These are phyloP conservation scores for Pholiota conissans DNA, from an alignment of 768 basidiomycete species.

Conservation along the genomic window DNA sequence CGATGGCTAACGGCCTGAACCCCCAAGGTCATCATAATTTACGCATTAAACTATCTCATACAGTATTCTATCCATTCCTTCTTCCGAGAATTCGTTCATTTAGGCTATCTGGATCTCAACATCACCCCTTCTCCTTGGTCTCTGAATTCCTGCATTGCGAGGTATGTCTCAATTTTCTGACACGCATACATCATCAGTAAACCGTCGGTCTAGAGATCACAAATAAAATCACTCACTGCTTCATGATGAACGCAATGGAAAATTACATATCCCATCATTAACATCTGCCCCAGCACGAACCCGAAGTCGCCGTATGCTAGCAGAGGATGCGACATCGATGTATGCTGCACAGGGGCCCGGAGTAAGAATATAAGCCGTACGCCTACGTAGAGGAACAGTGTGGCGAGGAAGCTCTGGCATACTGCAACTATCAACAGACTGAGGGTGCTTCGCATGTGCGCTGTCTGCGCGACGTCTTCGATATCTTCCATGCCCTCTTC, in stretches of 20 bases:
- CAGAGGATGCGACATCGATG: not conserved
- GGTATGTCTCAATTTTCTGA: not conserved
- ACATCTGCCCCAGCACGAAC: conserved; percentile 6
- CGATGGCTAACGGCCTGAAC: too few species aligned
- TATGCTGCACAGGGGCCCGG: not conserved
- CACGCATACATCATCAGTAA: not conserved
- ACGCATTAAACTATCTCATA: not conserved
- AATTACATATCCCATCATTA: conserved; percentile 9
- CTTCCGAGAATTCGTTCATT: not conserved
- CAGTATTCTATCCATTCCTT: not conserved
- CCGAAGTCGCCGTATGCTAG: conserved; percentile 8
- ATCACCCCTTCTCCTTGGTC: not conserved
- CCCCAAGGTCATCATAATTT: too few species aligned
- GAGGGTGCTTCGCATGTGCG: conserved; percentile 1
- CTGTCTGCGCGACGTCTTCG: not conserved
- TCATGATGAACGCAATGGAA: conserved; percentile 8
- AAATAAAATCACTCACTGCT: conserved; percentile 2
- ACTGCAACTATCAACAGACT: conserved; percentile 3
- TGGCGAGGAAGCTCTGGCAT: conserved; percentile 2
- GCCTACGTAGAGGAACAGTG: conserved; percentile 5
- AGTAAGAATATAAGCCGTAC: not conserved
- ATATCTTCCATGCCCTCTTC: not conserved
- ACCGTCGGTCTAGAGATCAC: not conserved
- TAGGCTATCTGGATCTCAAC: not conserved
- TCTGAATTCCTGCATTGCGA: not conserved